Base-by-base conservation (phyloP, 192 early-diverging fungal genomes). In the Backusella morwellensis region DNA sequence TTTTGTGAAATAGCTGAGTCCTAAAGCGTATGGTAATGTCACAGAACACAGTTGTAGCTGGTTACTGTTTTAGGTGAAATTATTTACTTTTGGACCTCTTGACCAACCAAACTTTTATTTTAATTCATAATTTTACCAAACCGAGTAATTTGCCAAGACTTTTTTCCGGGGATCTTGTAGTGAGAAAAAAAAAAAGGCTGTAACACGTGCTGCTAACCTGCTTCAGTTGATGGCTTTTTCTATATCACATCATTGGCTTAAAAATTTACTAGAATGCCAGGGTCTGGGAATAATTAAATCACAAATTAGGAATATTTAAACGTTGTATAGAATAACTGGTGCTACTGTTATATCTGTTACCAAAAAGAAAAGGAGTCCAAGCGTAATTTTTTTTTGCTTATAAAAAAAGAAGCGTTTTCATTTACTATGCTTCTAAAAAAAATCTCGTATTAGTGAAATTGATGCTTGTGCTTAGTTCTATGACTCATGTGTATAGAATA, bases 241-340 rank as follows among this genome's bases (percentile, higher is more conserved):
- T 2, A 29, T 21, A 23, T 54, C 4, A 21, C 6, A 21, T 36
- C 38, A 70, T 70, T 70, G 68, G 68, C 21, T 35, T 35, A 21
- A 69, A 69, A 19, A 21, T 23, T 70, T 23, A 35, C 35, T 21
- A 40, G 36, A 29, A 29, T 63, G 35, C 68, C 38, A 70, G 68
- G 68, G 68, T 70, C 68, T 70, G 68, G 35, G 68, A 70, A 70
- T 35, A 70, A 70, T 70, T 70, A 70, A 70, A 70, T 70, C 35
- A 35, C 68, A 70, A 70, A 70, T 38, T 41, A 70, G 68, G 68
- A 40, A 41, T 21, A 70, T 70, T 41, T 41, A 70, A 63, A 63
- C 56, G 56, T 63, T 63, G 23, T 63, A 63, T 23, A 26, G 56
- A 14, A n/a, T 50, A 50, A 17, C 1, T 63, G 26, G 56, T 29